These are phyloP conservation scores for Nicotiana undulata DNA, from an alignment of 257 asterid species.

Conservation along the genomic window DNA sequence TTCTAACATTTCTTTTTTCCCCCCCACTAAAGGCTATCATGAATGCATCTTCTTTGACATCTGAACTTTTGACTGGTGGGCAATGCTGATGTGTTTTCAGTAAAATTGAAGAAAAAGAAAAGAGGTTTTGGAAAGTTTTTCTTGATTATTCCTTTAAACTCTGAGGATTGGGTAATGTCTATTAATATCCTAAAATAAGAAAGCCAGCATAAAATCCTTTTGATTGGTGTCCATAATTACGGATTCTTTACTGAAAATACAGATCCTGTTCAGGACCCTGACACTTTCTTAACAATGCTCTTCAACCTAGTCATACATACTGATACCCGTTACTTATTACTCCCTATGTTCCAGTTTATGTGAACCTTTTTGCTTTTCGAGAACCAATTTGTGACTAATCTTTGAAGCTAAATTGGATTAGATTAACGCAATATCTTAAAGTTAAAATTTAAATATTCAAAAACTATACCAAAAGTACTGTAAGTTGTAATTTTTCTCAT, in stretches of 20 bases:
- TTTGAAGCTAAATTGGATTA: too few species aligned
- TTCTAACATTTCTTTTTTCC: background rate
- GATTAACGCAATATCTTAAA: too few species aligned
- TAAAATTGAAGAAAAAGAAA: background rate
- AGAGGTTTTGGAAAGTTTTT: background rate
- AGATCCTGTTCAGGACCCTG: background rate
- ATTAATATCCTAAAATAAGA: background rate
- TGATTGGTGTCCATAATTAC: background rate
- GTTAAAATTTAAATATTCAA: too few species aligned
- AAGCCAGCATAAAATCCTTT: background rate
- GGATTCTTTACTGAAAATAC: background rate
- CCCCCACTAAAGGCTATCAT: background rate
- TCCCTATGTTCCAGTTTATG: too few species aligned
- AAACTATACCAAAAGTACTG: too few species aligned
- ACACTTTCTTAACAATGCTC: background rate
- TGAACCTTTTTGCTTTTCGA: too few species aligned
- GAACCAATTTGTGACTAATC: too few species aligned
- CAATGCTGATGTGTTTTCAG: background rate
- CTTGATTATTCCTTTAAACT: background rate
- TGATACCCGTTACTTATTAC: background rate
- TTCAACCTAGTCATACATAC: background rate
- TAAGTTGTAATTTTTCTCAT: too few species aligned
- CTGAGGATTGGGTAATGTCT: background rate
- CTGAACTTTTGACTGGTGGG: background rate
- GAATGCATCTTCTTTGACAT: background rate